Percentiles rank a stretch among this genome's conserved stretches.
phyloP scores from a whole-genome alignment of 1,139 yeast genomes.

The Geotrichum aggregatum region DNA sequence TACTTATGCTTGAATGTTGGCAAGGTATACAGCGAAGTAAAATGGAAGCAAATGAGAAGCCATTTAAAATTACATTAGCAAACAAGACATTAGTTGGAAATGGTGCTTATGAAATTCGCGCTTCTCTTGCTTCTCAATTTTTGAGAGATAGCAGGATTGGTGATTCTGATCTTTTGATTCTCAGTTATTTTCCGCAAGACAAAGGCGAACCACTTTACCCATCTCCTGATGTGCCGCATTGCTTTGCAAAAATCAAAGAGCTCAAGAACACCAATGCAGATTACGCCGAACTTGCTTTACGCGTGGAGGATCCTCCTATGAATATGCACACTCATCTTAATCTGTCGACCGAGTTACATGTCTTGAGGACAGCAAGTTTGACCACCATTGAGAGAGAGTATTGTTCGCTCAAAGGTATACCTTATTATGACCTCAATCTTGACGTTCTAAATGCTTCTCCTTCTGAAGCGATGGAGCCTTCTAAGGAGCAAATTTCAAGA shows the following conservation, averaged over 20 bases:
- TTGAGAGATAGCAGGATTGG: slow-evolving; percentile 53
- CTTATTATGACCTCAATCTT: slow-evolving; percentile 67
- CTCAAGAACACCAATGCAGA: slow-evolving; percentile 58
- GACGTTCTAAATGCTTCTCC: slow-evolving; percentile 67
- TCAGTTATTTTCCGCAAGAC: slow-evolving; percentile 47
- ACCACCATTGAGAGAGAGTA: slow-evolving; percentile 91
- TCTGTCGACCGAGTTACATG: slow-evolving; percentile 44
- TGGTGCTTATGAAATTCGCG: slow-evolving; percentile 64
- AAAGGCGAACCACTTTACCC: slow-evolving; percentile 27
- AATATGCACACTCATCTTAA: slow-evolving; percentile 17
- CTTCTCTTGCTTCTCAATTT: slow-evolving; percentile 57
- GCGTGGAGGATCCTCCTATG: slow-evolving; percentile 50
- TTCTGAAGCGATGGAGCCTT: slow-evolving; percentile 33
- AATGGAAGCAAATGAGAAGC: slow-evolving; percentile 56
- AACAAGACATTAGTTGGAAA: slow-evolving; percentile 22
- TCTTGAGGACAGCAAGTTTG: slow-evolving; percentile 67
- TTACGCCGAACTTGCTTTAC: slow-evolving; percentile 64
- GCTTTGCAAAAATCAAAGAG: slow-evolving; percentile 76
- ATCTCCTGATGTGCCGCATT: slow-evolving; percentile 39
- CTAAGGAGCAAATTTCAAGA: slow-evolving; percentile 43
- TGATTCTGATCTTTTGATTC: slow-evolving; percentile 74
- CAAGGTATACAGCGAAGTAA: slow-evolving; percentile 77
- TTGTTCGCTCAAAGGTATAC: slow-evolving; percentile 74
- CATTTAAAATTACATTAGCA: slow-evolving; percentile 46
- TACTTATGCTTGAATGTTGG: slow-evolving; percentile 88